Conservation (phyloP, 768 basidiomycete genomes). For the Tulasnella sp. region DNA sequence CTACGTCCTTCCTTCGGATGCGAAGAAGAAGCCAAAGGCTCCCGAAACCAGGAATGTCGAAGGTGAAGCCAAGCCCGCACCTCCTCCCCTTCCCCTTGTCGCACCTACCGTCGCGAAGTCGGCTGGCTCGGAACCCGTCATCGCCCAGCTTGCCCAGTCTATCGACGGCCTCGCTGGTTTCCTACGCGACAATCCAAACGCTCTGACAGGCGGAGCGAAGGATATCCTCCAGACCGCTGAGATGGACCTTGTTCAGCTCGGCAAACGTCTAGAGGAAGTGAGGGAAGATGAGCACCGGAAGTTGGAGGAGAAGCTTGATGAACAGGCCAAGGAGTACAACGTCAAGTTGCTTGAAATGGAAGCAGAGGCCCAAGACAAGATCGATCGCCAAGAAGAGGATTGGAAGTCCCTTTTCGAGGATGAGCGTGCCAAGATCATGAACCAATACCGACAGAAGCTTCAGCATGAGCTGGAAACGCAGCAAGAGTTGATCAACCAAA, state of each 20-base stretch:
- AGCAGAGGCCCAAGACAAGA: constrained; percentile 78
- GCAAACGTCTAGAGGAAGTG: constrained; percentile 67
- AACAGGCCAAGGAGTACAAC: constrained; percentile 77
- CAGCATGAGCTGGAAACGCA: constrained; percentile 81
- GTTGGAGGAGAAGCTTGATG: constrained; percentile 65
- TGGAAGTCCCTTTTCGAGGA: constrained; percentile 77
- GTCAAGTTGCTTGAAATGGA: constrained; percentile 75
- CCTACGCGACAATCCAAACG: constrained; percentile 67
- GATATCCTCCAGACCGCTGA: constrained; percentile 78
- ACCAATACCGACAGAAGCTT: constrained; percentile 80
- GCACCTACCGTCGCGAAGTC: constrained; percentile 75
- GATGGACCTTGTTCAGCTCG: constrained; percentile 72
- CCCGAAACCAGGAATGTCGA: constrained; percentile 22
- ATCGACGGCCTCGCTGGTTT: constrained; percentile 89
- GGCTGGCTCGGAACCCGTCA: constrained; percentile 78
- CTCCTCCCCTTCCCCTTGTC: constrained; percentile 61
- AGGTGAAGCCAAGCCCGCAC: constrained; percentile 33
- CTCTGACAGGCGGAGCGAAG: constrained; percentile 57
- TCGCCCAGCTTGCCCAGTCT: constrained; percentile 83
- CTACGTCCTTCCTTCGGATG: constrained; percentile 57
- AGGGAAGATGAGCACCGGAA: constrained; percentile 72
- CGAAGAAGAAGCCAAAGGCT: constrained; percentile 40
- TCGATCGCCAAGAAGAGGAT: constrained; percentile 80
- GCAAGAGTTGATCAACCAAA: constrained; percentile 89
- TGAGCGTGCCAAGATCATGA: constrained; percentile 66